A percentile compares a stretch with the other conserved stretches of the same genome.
Conservation (phyloP, 106 monocot genomes). For the Dendrobium catenatum region DNA sequence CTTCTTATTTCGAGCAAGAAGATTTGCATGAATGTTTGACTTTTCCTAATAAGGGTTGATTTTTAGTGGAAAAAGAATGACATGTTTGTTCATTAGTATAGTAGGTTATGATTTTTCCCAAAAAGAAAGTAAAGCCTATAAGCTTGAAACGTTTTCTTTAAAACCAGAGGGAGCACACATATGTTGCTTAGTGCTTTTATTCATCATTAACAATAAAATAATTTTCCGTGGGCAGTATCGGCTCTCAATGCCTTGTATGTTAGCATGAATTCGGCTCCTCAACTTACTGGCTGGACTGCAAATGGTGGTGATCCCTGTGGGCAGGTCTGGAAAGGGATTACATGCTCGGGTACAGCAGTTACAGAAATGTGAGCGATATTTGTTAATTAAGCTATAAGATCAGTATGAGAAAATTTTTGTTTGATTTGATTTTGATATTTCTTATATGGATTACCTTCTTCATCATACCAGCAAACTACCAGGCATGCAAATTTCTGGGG, state of each 20-base stretch:
- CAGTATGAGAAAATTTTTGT: background rate
- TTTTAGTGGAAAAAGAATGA: background rate
- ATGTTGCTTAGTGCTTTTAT: background rate
- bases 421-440: background rate
- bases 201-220: background rate
- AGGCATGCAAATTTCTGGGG: slow-evolving; percentile 42
- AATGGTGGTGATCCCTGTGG: slow-evolving; percentile 63
- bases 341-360: slow-evolving; percentile 52
- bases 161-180: background rate
- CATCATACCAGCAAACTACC: slow-evolving; percentile 35
- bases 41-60: background rate
- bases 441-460: slow-evolving; percentile 3
- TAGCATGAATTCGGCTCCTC: slow-evolving; percentile 48
- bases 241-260: slow-evolving; percentile 46
- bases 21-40: background rate
- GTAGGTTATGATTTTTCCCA: background rate
- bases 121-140: background rate
- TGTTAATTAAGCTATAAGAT: background rate
- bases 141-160: background rate
- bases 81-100: background rate
- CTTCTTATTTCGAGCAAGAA: no score
- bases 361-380: slow-evolving; percentile 44
- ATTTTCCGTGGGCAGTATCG: slow-evolving; percentile 22
- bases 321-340: slow-evolving; percentile 53
- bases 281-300: slow-evolving; percentile 51